Conservation (phyloP, 257 asterid species). For the Euphrasia confusa region DNA sequence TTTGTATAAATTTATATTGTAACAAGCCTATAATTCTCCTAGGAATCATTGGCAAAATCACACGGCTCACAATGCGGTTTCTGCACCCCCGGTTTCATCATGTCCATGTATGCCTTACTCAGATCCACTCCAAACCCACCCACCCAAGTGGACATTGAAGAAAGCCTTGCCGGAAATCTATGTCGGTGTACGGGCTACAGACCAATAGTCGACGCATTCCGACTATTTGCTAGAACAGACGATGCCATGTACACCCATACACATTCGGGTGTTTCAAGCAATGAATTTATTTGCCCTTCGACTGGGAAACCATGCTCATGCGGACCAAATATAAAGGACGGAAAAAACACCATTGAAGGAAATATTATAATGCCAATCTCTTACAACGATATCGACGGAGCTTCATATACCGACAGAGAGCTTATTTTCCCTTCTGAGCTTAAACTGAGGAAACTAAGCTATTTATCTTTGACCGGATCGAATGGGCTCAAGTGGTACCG, state of each 20-base stretch:
- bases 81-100: slow-evolving; percentile 95
- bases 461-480: slow-evolving; percentile 54
- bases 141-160: slow-evolving; percentile 74
- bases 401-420: slow-evolving; percentile 68
- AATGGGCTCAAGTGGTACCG: slow-evolving; percentile 81
- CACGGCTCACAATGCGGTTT: slow-evolving; percentile 99
- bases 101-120: slow-evolving; percentile 91
- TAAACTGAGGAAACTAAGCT: slow-evolving; percentile 46
- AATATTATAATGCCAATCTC: slow-evolving; percentile 48
- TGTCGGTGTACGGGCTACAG: slow-evolving; percentile 99
- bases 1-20: slow-evolving; percentile 4
- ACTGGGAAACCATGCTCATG: slow-evolving; percentile 97
- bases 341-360: slow-evolving; percentile 24
- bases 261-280: slow-evolving; percentile 34
- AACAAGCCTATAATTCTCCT: slow-evolving; percentile 24
- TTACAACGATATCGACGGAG: slow-evolving; percentile 63
- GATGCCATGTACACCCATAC: slow-evolving; percentile 59
- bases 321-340: slow-evolving; percentile 34
- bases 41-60: slow-evolving; percentile 81
- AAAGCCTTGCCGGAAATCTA: slow-evolving; percentile 91
- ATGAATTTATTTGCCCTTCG: slow-evolving; percentile 80
- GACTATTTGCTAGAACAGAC: slow-evolving; percentile 72
- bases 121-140: slow-evolving; percentile 73
- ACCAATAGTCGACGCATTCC: slow-evolving; percentile 90
- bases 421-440: slow-evolving; percentile 94